Percentiles rank a stretch among this genome's conserved stretches.
Evolutionary conservation across 257 asterid species (phyloP).

Genomic region (Anisodus tanguticus): DNA sequence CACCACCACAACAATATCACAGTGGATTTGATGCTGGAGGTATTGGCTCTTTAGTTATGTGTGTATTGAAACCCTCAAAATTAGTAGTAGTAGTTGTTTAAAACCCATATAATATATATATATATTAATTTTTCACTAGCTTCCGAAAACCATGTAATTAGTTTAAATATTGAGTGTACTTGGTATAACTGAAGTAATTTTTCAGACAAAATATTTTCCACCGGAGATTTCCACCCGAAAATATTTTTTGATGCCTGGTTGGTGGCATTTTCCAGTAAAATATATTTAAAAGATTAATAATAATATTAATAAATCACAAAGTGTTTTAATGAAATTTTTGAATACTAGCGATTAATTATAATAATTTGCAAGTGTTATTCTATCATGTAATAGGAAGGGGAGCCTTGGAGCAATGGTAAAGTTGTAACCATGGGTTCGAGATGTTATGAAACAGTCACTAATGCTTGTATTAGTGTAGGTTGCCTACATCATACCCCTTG

Average conservation of each 20-base stretch:
- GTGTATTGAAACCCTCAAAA: not conserved
- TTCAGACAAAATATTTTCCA: too few species aligned
- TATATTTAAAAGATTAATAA: too few species aligned
- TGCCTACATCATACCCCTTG: too few species aligned
- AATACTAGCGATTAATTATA: not conserved
- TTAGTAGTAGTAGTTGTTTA: too few species aligned
- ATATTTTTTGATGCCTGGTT: not conserved
- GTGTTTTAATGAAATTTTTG: not conserved
- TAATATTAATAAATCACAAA: not conserved
- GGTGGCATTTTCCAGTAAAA: not conserved
- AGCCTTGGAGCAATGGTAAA: too few species aligned
- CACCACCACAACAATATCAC: slow-evolving; percentile 36
- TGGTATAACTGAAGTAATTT: not conserved
- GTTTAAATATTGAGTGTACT: not conserved
- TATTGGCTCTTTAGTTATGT: not conserved
- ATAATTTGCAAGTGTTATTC: not conserved
- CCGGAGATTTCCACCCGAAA: too few species aligned
- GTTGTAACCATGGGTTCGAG: too few species aligned
- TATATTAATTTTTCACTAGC: too few species aligned
- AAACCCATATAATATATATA: too few species aligned
- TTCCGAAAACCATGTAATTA: not conserved
- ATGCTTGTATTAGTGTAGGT: too few species aligned
- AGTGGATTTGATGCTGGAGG: slow-evolving; percentile 25
- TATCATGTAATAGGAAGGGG: not conserved
- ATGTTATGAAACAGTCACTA: too few species aligned